Conservation (phyloP, 768 basidiomycete genomes). For the Xanthoconium stramineum region DNA sequence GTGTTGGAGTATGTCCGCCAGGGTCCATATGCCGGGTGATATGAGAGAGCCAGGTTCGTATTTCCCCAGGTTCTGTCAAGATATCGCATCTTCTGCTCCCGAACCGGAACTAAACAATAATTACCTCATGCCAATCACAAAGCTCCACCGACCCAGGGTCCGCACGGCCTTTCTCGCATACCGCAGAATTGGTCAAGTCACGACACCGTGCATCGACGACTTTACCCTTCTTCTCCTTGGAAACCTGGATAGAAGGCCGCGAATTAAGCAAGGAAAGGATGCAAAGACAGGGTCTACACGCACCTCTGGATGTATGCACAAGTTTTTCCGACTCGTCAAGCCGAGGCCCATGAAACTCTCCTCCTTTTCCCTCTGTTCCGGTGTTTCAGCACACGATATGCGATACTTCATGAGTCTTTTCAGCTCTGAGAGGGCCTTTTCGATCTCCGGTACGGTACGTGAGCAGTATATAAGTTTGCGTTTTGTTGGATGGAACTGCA, state of each 20-base stretch:
- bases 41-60: constrained; percentile 79
- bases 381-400: constrained; percentile 63
- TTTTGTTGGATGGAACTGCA: constrained; percentile 85
- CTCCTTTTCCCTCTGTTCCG: constrained; percentile 76
- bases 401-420: constrained; percentile 93
- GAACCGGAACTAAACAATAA: constrained; percentile 12
- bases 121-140: constrained; percentile 94
- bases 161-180: constrained; percentile 76
- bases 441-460: constrained; percentile 98
- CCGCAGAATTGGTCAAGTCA: constrained; percentile 85
- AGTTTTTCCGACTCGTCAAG: constrained; percentile 91
- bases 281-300: constrained; percentile 12
- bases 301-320: constrained; percentile 94
- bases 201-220: constrained; percentile 96
- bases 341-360: constrained; percentile 84
- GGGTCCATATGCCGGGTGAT: constrained; percentile 86
- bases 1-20: constrained; percentile 88
- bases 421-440: constrained; percentile 94
- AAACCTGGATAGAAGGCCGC: constrained; percentile 52
- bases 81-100: neutral
- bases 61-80: constrained; percentile 70
- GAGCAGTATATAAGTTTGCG: constrained; percentile 98
- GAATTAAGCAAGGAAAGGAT: neutral
- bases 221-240: constrained; percentile 98
- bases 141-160: constrained; percentile 89